Conservation (phyloP, 2,329 filamentous ascomycete genomes). For the Aspergillus neoniger region DNA sequence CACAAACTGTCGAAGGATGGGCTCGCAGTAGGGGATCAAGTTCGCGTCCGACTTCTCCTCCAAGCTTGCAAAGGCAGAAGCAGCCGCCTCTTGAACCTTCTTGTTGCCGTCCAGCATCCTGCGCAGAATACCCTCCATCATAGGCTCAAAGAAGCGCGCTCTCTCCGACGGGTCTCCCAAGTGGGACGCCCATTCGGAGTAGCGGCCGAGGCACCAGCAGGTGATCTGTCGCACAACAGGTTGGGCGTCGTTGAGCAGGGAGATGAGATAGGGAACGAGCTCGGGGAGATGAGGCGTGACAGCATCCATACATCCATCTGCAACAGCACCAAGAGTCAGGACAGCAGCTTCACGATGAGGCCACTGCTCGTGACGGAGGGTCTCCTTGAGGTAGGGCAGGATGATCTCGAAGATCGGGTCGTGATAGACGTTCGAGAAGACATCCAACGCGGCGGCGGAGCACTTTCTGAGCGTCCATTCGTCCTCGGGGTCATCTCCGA, state of each 20-base stretch:
- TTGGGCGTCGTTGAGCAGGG: slow-evolving; percentile 78
- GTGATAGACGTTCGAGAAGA: slow-evolving; percentile 88
- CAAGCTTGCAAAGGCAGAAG: slow-evolving; percentile 91
- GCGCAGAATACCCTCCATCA: slow-evolving; percentile 93
- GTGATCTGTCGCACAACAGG: slow-evolving; percentile 95
- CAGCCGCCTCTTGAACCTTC: slow-evolving; percentile 93
- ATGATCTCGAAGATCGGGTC: slow-evolving; percentile 87
- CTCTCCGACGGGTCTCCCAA: slow-evolving; percentile 68
- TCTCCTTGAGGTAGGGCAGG: slow-evolving; percentile 86
- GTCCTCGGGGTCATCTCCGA: slow-evolving; percentile 77
- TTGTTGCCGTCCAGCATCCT: slow-evolving; percentile 98
- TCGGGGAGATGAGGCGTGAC: slow-evolving; percentile 89
- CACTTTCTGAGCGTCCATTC: slow-evolving; percentile 96
- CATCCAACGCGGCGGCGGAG: slow-evolving; percentile 91
- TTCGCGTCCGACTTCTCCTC: slow-evolving; percentile 87
- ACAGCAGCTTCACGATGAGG: slow-evolving; percentile 91
- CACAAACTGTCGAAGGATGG: slow-evolving; percentile 91
- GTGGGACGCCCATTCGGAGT: slow-evolving; percentile 86
- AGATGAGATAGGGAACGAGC: slow-evolving; percentile 85
- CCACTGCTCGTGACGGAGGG: slow-evolving; percentile 87
- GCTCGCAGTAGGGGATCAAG: slow-evolving; percentile 80
- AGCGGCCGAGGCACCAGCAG: slow-evolving; percentile 94
- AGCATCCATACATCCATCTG: slow-evolving; percentile 87
- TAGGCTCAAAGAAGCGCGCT: slow-evolving; percentile 81
- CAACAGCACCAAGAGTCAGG: slow-evolving; percentile 88